Evolutionary conservation across 2,329 filamentous ascomycete genomes (phyloP), one percentile per base, ranked within the genome.

Genomic region (Macroventuria anomochaeta): DNA sequence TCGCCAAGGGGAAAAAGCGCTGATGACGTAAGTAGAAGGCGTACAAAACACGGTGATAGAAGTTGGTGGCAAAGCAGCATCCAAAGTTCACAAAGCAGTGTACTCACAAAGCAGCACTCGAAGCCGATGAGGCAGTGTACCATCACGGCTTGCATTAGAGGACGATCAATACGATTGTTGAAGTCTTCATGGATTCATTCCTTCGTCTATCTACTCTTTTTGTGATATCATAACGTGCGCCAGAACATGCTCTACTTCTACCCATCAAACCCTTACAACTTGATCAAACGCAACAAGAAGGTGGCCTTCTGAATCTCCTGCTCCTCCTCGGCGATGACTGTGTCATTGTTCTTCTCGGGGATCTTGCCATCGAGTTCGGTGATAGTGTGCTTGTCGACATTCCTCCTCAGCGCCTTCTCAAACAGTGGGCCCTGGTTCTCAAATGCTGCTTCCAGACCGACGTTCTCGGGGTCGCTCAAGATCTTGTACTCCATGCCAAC

Each of bases 401-500:
- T 89, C 67, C 91, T 83, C 58, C 91, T 83, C 62, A 96, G 75
- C 18, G 87, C 87, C 79, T 91, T 95, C 73, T 89, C 87, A 68
- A 96, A 90, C 28, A 83, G 79, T 37, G 80, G 75, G 18, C 83
- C 77, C 69, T 96, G 90, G 31, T 83, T 83, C 60, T 84, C 80
- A 69, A 96, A 91, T 2, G 87, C 87, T 48, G 83, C 80, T 52
- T 83, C 85, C 20, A 96, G 75, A 5, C 90, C 91, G 54, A 93
- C 82, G 37, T 85, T 83, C 2, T 95, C 89, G 0, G 90, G 89
- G 69, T 96, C 92, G 7, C 85, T 83, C 41, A 96, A 77, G 5
- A 97, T 86, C 53, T 82, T 83, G 78, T 96, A 97, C 75, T 96
- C 90, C 90, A 99, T 96, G 78, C 89, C 90, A 58, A 99, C 88